phyloP scores from a whole-genome alignment of 352 stramenopile species.

The Phytopythium boreale region DNA sequence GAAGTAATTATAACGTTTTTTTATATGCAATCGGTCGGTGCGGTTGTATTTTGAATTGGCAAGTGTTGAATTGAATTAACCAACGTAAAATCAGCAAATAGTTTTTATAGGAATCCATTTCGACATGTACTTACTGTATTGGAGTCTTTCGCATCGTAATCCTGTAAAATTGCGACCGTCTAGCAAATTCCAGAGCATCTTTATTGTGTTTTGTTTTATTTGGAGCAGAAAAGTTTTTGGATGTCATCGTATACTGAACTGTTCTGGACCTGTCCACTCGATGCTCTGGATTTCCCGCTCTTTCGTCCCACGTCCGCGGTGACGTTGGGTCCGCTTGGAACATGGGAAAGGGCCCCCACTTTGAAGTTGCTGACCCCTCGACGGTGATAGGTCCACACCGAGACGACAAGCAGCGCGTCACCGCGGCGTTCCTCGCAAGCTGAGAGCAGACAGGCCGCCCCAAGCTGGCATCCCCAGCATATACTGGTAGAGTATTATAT shows the following conservation, averaged over 20 bases:
- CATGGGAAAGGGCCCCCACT: neutral
- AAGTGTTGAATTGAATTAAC: too few relatives aligned
- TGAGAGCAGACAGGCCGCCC: neutral
- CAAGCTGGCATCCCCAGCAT: neutral
- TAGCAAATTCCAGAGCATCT: too few relatives aligned
- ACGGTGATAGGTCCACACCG: neutral
- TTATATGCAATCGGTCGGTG: neutral
- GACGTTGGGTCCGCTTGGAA: neutral
- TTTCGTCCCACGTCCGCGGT: neutral
- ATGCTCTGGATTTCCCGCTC: neutral
- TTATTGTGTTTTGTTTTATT: too few relatives aligned
- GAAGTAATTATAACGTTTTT: too few relatives aligned
- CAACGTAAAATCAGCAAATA: too few relatives aligned
- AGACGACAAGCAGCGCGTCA: slow-evolving; percentile 6
- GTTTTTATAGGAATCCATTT: too few relatives aligned
- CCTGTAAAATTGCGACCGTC: too few relatives aligned
- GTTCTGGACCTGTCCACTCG: neutral
- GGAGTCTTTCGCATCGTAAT: too few relatives aligned
- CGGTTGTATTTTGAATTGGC: neutral
- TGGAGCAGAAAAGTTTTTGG: too few relatives aligned
- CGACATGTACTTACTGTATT: too few relatives aligned
- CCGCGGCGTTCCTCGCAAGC: too few relatives aligned
- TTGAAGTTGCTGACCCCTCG: slow-evolving; percentile 1
- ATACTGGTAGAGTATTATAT: neutral
- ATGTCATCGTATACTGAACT: too few relatives aligned